Base-by-base conservation (phyloP, 805 yeast genomes). In the Brettanomyces nanus region DNA sequence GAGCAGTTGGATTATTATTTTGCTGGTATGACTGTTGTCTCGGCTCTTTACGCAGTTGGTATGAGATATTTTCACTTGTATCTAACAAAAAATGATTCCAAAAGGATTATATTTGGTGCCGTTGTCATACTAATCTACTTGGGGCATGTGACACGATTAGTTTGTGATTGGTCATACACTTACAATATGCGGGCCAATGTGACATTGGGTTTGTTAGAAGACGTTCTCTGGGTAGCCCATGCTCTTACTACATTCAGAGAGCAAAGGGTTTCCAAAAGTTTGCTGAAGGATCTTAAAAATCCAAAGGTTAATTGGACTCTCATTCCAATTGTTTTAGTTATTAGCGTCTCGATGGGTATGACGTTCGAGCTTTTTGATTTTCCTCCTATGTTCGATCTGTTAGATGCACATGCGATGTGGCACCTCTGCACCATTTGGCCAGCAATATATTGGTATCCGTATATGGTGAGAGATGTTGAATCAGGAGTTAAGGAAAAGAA, bases 351-450 rank as follows among this genome's bases (percentile, higher is more conserved):
- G 2, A 48, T 71, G 19, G 97, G 95, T 1, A 85, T 86, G 92
- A 68, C 82, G n/a, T 72, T 90, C 46, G 98, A 90, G 56, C 61
- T 90, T 27, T 83, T 87, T 59, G 98, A 90, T 59, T 92, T 92
- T 56, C 73, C 94, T 4, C 92, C 84, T 13, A 54, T 81, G 28
- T 62, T 51, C 36, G 82, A 71, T 47, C 68, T 84, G 28, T 49
- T 92, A 0, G 98, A 92, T 61, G 95, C 96, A 0, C 98, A 92
- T 59, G 77, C 96, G 0, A 52, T 90, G 28, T 92, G 98, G 98
- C 98, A 92, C 56, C 68, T 83, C 20, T 74, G 85, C 17, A 92
- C 98, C 0, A 77, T 89, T 2, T 57, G 85, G 52, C 97, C 97
- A 0, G 76, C 90, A 0, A 62, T 74, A 41, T 71, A 73, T 43